Evolutionary conservation across 371 early-diverging fungal genomes (phyloP), one percentile per base, ranked within the genome.

Genomic region (Saksenaea oblongispora): DNA sequence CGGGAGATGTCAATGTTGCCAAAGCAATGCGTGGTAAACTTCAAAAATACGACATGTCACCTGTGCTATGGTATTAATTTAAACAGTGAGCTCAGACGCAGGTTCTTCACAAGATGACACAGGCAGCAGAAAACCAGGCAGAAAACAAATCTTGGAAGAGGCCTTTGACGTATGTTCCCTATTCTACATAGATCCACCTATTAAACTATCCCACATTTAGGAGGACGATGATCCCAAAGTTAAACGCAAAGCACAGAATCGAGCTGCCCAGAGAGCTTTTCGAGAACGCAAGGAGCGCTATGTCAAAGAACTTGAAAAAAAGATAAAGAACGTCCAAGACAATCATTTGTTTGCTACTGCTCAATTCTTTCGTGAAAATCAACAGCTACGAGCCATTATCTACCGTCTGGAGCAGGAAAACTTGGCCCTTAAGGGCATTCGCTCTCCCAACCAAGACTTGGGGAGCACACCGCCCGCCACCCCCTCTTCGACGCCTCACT

Each of bases 201-300:
- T 11, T 39, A 39, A 39, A 39, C 11, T 14, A 11, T 14, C 2
- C 11, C 2, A 39, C 14, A 8, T 28, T 39, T 59, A 78, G 73
- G 66, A 65, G 36, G 82, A 81, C 51, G 74, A 73, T 42, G 82
- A 81, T 56, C 72, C 75, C 1, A 81, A 73, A 57, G 63, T 76
- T 54, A 91, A 91, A 69, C 85, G 92, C 44, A 88, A 88, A 15
- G 91, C 88, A 5, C 91, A 91, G 67, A 91, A 91, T 57, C 75
- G 92, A 18, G 90, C 89, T 3, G 92, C 91, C 1, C 91, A 91
- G 72, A 73, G 91, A 28, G 91, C 91, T 0, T 91, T 91, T 63
- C 74, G 92, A 41, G 89, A 91, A 63, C 84, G 92, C 65, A 88
- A 87, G 65, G 89, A 90, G 47, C 80, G 84, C 56, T 87, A 91